phyloP scores from a whole-genome alignment of 352 stramenopile genomes.

The Phytophthora capsici region DNA sequence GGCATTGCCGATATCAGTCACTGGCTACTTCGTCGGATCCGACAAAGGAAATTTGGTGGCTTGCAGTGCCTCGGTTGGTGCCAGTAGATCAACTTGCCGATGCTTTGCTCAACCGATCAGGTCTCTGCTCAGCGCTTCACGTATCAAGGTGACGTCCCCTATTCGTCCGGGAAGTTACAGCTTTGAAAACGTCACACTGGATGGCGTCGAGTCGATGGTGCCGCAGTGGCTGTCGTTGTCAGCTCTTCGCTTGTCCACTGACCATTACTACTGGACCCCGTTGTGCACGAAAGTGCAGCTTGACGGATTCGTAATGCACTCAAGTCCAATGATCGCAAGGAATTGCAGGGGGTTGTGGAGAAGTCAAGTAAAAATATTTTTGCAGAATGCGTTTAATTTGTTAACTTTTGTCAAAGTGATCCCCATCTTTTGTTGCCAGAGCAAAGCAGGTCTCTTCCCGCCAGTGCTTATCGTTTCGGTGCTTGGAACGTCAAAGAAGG shows the following conservation, averaged over 20 bases:
- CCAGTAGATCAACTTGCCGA: conserved; percentile 1
- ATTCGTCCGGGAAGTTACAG: neutral
- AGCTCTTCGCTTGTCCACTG: conserved; percentile 5
- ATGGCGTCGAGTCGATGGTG: no score
- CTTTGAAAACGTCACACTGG: no score
- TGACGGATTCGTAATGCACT: conserved; percentile 13
- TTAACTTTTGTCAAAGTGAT: neutral
- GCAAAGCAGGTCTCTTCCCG: neutral
- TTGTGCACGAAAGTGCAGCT: conserved; percentile 3
- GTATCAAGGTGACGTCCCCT: conserved; percentile 1
- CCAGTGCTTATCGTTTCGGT: conserved; percentile 13
- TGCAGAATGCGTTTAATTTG: neutral
- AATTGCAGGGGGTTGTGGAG: no score
- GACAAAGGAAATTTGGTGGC: conserved; percentile 7
- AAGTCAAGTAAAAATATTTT: conserved; percentile 1
- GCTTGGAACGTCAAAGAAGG: conserved; percentile 4
- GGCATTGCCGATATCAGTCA: conserved; percentile 27
- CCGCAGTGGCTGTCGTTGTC: conserved; percentile 12
- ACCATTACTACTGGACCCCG: conserved; percentile 21
- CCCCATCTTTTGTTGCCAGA: neutral
- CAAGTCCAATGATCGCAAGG: conserved; percentile 6
- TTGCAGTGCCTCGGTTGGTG: neutral
- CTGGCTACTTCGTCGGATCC: conserved; percentile 5
- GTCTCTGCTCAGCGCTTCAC: conserved; percentile 19
- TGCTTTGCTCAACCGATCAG: neutral